Evolutionary conservation across 2,329 filamentous ascomycete species (phyloP).

Genomic region (Pseudogymnoascus sp.): DNA sequence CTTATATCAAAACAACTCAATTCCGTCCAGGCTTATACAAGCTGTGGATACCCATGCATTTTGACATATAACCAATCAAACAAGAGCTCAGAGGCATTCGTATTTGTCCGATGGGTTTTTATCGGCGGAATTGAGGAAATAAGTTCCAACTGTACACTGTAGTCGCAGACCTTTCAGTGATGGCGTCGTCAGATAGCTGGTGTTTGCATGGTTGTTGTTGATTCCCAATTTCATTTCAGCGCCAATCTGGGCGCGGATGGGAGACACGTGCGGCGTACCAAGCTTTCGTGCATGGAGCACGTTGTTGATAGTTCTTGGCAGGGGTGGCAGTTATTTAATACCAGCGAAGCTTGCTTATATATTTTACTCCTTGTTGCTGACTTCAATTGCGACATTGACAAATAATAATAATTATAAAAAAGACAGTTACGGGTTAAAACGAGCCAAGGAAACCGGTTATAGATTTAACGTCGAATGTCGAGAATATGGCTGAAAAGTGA

Average conservation of each 20-base stretch:
- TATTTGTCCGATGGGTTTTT: not conserved
- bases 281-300: not conserved
- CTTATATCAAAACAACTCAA: constrained; percentile 5
- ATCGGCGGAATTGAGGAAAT: not conserved
- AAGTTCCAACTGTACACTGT: not conserved
- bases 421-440: too few species aligned
- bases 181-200: not conserved
- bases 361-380: not conserved
- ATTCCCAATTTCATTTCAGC: not conserved
- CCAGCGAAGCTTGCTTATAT: not conserved
- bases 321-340: not conserved
- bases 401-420: too few species aligned
- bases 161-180: not conserved
- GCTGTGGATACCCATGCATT: not conserved
- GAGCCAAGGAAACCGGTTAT: too few species aligned
- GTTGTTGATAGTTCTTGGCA: constrained; percentile 1
- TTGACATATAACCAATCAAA: not conserved
- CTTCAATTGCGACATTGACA: not conserved
- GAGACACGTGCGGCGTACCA: not conserved
- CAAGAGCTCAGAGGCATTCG: not conserved
- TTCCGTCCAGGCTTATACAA: not conserved
- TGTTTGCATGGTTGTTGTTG: constrained; percentile 6
- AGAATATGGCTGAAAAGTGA: too few species aligned
- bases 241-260: not conserved
- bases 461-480: too few species aligned